A percentile compares a stretch with the other conserved stretches of the same genome.
Evolutionary conservation across 148 eudicot species (phyloP).

Genomic region (Dysphania ambrosioides): DNA sequence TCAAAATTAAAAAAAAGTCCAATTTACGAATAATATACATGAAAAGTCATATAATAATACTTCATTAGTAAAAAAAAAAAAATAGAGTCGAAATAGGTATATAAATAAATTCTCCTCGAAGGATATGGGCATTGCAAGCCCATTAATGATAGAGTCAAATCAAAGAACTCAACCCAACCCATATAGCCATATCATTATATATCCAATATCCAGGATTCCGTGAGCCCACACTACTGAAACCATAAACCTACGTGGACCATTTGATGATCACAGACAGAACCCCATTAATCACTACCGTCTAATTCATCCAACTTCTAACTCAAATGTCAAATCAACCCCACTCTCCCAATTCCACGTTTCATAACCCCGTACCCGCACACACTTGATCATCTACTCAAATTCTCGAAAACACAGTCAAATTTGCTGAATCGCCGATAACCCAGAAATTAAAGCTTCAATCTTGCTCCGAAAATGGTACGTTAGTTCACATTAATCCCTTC

Average conservation of each 20-base stretch:
- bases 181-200: not conserved
- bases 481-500: not conserved
- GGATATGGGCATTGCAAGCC: too few relatives aligned
- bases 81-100: too few relatives aligned
- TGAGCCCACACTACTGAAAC: not conserved
- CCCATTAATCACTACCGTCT: conserved; percentile 6
- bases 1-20: too few relatives aligned
- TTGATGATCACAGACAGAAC: conserved; percentile 11
- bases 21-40: too few relatives aligned
- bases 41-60: too few relatives aligned
- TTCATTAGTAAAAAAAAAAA: too few relatives aligned
- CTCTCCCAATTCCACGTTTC: conserved; percentile 15
- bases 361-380: conserved; percentile 5
- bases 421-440: conserved; percentile 13
- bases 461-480: conserved; percentile 25
- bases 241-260: conserved; percentile 10
- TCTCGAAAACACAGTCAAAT: conserved; percentile 19
- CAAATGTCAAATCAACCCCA: too few relatives aligned
- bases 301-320: conserved; percentile 1
- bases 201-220: too few relatives aligned
- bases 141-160: not conserved
- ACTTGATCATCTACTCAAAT: conserved; percentile 12
- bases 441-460: conserved; percentile 4
- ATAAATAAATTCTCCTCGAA: too few relatives aligned
- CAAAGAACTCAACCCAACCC: not conserved